Evolutionary conservation across 768 basidiomycete species (phyloP).

Genomic region (Kwoniella heveanensis): DNA sequence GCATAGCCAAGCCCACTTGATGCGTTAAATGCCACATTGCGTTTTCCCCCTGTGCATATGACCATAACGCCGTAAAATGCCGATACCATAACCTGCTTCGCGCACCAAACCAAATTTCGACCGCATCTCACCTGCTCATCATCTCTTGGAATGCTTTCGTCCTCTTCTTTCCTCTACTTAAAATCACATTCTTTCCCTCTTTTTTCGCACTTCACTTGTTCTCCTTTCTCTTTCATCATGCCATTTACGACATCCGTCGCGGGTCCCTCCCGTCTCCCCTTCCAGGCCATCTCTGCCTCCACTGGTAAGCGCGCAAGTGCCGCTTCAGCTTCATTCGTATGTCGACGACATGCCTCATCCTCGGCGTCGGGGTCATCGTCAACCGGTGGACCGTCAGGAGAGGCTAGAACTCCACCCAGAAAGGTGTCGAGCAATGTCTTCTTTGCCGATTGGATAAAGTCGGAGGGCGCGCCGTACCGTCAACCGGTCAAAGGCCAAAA

Average conservation of each 20-base stretch:
- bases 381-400: slow-evolving; percentile 1
- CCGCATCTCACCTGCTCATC: slow-evolving; percentile 4
- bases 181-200: neutral
- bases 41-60: too few species aligned
- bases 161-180: neutral
- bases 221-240: slow-evolving; percentile 19
- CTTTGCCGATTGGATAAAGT: slow-evolving; percentile 35
- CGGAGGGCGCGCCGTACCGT: slow-evolving; percentile 32
- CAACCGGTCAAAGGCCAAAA: slow-evolving; percentile 35
- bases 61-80: neutral
- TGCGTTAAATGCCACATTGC: neutral
- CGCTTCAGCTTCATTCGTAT: neutral
- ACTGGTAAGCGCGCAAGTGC: slow-evolving; percentile 10
- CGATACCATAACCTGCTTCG: neutral
- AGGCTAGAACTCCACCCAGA: slow-evolving; percentile 8
- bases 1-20: too few species aligned
- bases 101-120: neutral
- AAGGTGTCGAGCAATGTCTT: slow-evolving; percentile 23
- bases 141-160: neutral
- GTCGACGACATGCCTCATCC: slow-evolving; percentile 15
- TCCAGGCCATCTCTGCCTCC: slow-evolving; percentile 6
- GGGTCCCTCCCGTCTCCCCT: slow-evolving; percentile 48
- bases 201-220: neutral
- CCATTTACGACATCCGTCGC: slow-evolving; percentile 35
- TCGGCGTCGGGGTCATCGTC: too few species aligned